Evolutionary conservation across 805 yeast genomes (phyloP).

Genomic region (Hermanozyma aechmeae): DNA sequence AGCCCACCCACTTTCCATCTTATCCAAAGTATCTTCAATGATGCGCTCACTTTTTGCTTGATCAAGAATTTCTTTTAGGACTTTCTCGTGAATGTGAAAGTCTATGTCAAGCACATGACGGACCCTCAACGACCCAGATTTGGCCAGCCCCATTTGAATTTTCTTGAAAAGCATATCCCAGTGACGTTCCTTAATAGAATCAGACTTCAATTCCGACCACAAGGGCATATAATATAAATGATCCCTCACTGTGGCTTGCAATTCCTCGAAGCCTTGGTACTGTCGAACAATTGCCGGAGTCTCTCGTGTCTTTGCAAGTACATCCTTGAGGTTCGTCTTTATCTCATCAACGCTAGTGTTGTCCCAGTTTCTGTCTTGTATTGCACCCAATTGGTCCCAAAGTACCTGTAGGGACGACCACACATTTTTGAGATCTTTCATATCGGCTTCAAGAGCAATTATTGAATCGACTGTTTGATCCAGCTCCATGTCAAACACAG

Average conservation of each 20-base stretch:
- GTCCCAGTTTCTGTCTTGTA: slow-evolving; percentile 41
- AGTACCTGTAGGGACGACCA: slow-evolving; percentile 55
- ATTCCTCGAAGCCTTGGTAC: slow-evolving; percentile 57
- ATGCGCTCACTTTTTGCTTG: slow-evolving; percentile 68
- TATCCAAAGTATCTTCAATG: slow-evolving; percentile 46
- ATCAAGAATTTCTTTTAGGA: slow-evolving; percentile 40
- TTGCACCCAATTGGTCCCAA: slow-evolving; percentile 35
- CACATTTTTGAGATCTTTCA: slow-evolving; percentile 46
- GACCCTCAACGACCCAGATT: slow-evolving; percentile 27
- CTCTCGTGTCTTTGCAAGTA: slow-evolving; percentile 35
- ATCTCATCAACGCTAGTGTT: slow-evolving; percentile 35
- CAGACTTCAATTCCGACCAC: slow-evolving; percentile 42
- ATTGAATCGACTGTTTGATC: too few species aligned
- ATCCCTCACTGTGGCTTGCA: slow-evolving; percentile 37
- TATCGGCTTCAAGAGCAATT: slow-evolving; percentile 43
- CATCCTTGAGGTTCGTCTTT: slow-evolving; percentile 40
- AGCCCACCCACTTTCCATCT: slow-evolving; percentile 51
- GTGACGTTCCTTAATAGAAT: slow-evolving; percentile 54
- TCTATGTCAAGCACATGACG: slow-evolving; percentile 57
- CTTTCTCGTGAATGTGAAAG: slow-evolving; percentile 32
- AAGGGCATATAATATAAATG: slow-evolving; percentile 28
- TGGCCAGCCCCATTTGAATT: slow-evolving; percentile 15
- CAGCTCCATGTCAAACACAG: too few species aligned
- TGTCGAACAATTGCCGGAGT: slow-evolving; percentile 55
- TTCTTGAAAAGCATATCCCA: slow-evolving; percentile 43